These are phyloP conservation scores for Penicillium cinerascens DNA, from an alignment of 495 filamentous ascomycete genomes.

Conservation along the genomic window DNA sequence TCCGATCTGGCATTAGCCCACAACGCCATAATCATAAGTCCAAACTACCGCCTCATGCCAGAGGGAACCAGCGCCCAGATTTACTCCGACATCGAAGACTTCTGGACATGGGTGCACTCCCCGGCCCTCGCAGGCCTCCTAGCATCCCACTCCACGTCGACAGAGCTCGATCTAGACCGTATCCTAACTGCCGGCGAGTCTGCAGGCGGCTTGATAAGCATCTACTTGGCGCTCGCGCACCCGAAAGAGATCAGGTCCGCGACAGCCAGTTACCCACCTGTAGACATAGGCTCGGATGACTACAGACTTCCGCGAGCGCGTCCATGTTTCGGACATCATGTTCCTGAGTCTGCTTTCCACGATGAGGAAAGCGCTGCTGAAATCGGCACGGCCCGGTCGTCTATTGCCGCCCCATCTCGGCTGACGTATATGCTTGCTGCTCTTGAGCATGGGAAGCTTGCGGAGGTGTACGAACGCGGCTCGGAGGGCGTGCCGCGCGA, in stretches of 20 bases:
- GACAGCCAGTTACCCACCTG: constrained; percentile 18
- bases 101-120: constrained; percentile 48
- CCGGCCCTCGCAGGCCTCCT: constrained; percentile 14
- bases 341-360: constrained; percentile 13
- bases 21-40: constrained; percentile 38
- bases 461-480: constrained; percentile 16
- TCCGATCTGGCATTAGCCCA: constrained; percentile 28
- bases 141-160: constrained; percentile 10
- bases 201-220: constrained; percentile 33
- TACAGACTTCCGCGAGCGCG: background rate
- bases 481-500: constrained; percentile 9
- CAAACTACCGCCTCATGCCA: constrained; percentile 53
- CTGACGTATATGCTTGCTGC: constrained; percentile 18
- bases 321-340: constrained; percentile 2
- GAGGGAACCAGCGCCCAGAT: constrained; percentile 46
- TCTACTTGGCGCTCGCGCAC: constrained; percentile 25
- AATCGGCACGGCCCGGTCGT: constrained; percentile 13
- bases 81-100: constrained; percentile 46
- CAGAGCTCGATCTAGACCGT: constrained; percentile 24
- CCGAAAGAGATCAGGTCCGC: constrained; percentile 20
- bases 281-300: constrained; percentile 12
- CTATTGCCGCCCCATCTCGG: background rate
- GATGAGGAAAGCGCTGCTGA: constrained; percentile 5
- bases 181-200: constrained; percentile 31
- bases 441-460: constrained; percentile 13